phyloP scores from a whole-genome alignment of 1,284 basidiomycete genomes.

The Sphaerobolus stellatus region DNA sequence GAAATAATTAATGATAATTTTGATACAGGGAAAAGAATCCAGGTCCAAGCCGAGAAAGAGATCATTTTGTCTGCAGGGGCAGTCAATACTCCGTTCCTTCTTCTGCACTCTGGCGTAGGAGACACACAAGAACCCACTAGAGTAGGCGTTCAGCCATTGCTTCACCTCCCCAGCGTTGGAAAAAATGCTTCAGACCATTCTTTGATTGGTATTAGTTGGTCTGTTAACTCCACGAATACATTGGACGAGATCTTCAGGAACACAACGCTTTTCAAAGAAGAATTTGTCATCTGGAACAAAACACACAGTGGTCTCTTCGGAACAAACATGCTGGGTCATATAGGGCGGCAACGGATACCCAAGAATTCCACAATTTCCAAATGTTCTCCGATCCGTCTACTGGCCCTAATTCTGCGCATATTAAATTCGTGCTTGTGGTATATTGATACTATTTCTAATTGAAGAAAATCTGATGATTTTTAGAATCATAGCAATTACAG shows the following conservation, averaged over 20 bases:
- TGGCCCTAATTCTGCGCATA: conserved; percentile 20
- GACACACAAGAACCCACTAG: not conserved
- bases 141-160: conserved; percentile 1
- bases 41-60: conserved; percentile 16
- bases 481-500: too few relatives aligned
- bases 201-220: not conserved
- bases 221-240: not conserved
- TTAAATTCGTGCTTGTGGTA: conserved; percentile 29
- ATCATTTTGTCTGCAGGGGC: conserved; percentile 1
- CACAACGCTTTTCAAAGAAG: conserved; percentile 15
- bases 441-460: conserved; percentile 14
- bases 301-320: conserved; percentile 25
- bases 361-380: conserved; percentile 15
- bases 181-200: not conserved
- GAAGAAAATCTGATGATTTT: too few relatives aligned
- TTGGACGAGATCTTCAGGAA: too few relatives aligned
- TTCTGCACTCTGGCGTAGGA: conserved; percentile 11
- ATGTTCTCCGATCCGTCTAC: conserved; percentile 21
- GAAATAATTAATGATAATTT: too few relatives aligned
- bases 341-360: conserved; percentile 18
- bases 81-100: not conserved
- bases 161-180: conserved; percentile 5
- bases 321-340: conserved; percentile 18
- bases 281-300: conserved; percentile 20
- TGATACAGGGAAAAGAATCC: not conserved